These are phyloP conservation scores for Aureobasidium sp. DNA, from an alignment of 2,329 filamentous ascomycete genomes.

Conservation along the genomic window DNA sequence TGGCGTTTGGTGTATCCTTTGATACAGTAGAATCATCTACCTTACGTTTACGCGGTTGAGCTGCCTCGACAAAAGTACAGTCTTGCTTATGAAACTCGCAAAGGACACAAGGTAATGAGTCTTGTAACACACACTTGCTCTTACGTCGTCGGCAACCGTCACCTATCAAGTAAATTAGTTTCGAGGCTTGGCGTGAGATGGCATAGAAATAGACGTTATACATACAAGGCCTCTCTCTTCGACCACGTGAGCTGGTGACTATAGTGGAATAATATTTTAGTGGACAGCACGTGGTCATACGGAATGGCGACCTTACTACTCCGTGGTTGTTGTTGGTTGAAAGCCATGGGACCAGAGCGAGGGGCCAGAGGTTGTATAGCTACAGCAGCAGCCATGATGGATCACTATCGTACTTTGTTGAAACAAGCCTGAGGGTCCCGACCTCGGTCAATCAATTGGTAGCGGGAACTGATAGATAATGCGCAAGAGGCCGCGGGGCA, in stretches of 20 bases:
- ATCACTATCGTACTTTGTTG: conserved; percentile 14
- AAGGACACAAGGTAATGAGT: conserved; percentile 64
- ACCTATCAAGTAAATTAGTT: conserved; percentile 42
- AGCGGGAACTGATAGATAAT: conserved; percentile 17
- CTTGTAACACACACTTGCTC: conserved; percentile 70
- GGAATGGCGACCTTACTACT: conserved; percentile 18
- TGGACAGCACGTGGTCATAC: conserved; percentile 14
- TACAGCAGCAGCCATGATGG: conserved; percentile 41
- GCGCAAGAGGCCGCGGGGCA: conserved; percentile 10
- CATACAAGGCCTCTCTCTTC: conserved; percentile 36
- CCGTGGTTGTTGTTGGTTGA: conserved; percentile 25
- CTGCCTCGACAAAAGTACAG: conserved; percentile 71
- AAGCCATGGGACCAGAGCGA: conserved; percentile 39
- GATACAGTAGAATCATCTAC: conserved; percentile 49
- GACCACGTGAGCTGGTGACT: conserved; percentile 20
- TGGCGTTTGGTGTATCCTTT: conserved; percentile 22
- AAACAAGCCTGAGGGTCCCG: neutral
- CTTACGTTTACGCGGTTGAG: conserved; percentile 73
- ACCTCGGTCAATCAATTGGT: conserved; percentile 18
- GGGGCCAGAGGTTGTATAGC: conserved; percentile 41
- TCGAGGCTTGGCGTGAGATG: conserved; percentile 34
- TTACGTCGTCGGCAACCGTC: conserved; percentile 69
- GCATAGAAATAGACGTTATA: conserved; percentile 8
- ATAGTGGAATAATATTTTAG: conserved; percentile 20
- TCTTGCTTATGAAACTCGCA: conserved; percentile 73